A percentile compares a stretch with the other conserved stretches of the same genome.
Evolutionary conservation across 257 asterid species (phyloP).

Genomic region (Penstemon eatonii): DNA sequence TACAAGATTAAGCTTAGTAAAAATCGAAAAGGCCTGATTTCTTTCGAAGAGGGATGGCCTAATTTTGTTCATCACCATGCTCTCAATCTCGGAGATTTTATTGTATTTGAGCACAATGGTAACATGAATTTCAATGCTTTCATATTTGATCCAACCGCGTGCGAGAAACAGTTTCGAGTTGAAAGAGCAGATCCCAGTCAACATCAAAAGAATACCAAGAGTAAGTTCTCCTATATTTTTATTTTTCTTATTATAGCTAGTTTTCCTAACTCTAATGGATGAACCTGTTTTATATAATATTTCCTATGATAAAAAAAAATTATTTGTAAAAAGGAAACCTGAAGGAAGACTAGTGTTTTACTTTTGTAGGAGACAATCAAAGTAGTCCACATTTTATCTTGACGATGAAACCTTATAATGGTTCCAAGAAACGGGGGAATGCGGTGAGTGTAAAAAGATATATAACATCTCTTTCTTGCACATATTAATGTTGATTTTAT

Average conservation of each 20-base stretch:
- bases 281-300: background rate
- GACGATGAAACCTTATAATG: constrained; percentile 11
- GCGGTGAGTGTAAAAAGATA: constrained; percentile 18
- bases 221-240: background rate
- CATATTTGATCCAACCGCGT: constrained; percentile 15
- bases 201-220: background rate
- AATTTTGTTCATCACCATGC: constrained; percentile 19
- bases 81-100: constrained; percentile 23
- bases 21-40: background rate
- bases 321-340: no score
- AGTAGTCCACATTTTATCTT: constrained; percentile 3
- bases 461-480: background rate
- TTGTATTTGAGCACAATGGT: constrained; percentile 19
- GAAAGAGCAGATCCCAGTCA: background rate
- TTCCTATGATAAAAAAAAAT: no score
- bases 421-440: rapidly evolving
- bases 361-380: background rate
- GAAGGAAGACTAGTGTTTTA: no score
- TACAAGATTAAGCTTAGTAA: constrained; percentile 18
- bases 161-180: constrained; percentile 23
- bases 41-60: constrained; percentile 29
- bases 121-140: constrained; percentile 19
- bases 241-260: no score
- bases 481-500: background rate
- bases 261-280: background rate